These are phyloP conservation scores for Santalum album DNA, from an alignment of 164 flowering plant genomes.

Conservation along the genomic window DNA sequence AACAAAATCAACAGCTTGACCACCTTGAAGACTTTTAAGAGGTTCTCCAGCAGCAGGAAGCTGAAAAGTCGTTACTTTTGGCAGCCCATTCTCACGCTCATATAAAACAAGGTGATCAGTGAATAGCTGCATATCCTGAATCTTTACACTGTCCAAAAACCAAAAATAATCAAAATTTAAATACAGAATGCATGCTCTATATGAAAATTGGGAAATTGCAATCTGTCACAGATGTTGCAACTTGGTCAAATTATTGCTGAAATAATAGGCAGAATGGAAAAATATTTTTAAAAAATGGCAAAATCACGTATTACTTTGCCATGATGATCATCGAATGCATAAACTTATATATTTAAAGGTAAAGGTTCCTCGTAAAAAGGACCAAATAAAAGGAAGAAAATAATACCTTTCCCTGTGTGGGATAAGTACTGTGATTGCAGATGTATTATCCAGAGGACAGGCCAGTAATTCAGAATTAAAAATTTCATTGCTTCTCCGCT, in stretches of 20 bases:
- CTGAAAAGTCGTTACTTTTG: constrained; percentile 38
- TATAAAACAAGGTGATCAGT: constrained; percentile 50
- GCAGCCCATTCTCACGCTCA: constrained; percentile 79
- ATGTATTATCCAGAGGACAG: constrained; percentile 58
- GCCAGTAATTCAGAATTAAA: constrained; percentile 83
- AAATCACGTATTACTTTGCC: too few relatives aligned
- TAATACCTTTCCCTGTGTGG: constrained; percentile 86
- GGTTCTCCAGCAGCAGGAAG: constrained; percentile 70
- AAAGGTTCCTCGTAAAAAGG: too few relatives aligned
- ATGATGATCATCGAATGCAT: too few relatives aligned
- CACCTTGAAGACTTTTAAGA: constrained; percentile 46
- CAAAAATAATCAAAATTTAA: constrained; percentile 2
- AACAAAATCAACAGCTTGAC: constrained; percentile 54
- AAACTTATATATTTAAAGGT: too few relatives aligned
- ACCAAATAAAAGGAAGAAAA: too few relatives aligned
- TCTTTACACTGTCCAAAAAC: constrained; percentile 54
- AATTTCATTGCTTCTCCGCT: constrained; percentile 44
- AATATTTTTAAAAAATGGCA: too few relatives aligned
- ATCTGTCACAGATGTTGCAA: too few relatives aligned
- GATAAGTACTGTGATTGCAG: constrained; percentile 56
- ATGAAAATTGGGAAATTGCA: neutral
- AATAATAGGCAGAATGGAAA: too few relatives aligned
- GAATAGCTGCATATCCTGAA: constrained; percentile 62
- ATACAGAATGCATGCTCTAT: neutral
- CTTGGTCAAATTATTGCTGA: too few relatives aligned